Conservation (phyloP, 352 stramenopile genomes). For the Pelagophyceae sp. region DNA sequence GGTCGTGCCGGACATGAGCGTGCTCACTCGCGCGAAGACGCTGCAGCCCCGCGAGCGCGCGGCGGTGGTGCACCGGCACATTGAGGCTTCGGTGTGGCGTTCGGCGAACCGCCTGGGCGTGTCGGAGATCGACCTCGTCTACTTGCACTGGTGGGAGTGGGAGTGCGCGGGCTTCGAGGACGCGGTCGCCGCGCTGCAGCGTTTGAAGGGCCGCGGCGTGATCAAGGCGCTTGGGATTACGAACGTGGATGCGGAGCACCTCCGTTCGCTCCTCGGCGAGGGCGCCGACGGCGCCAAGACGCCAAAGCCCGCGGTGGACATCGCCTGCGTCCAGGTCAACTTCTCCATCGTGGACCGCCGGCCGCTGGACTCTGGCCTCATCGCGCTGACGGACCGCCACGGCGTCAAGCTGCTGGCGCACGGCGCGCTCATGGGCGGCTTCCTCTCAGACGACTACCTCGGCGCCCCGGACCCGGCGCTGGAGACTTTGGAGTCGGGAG, state of each 20-base stretch:
- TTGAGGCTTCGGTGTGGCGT: conserved; percentile 5
- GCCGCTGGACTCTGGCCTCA: not conserved
- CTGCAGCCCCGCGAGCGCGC: not conserved
- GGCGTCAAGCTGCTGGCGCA: not conserved
- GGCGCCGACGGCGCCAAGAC: too few relatives aligned
- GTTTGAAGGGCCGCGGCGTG: not conserved
- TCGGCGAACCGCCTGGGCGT: conserved; percentile 15
- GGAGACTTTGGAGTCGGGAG: not conserved
- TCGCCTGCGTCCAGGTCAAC: conserved; percentile 13
- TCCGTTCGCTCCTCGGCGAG: not conserved
- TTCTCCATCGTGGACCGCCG: conserved; percentile 2
- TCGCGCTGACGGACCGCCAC: not conserved
- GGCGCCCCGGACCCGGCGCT: not conserved
- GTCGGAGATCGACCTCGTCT: not conserved
- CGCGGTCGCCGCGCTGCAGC: not conserved
- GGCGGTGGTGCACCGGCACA: not conserved
- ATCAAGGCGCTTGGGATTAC: not conserved
- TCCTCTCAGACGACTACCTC: not conserved
- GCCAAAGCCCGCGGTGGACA: too few relatives aligned
- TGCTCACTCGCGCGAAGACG: not conserved
- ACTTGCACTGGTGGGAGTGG: conserved; percentile 12
- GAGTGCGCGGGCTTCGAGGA: not conserved
- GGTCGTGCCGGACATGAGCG: not conserved
- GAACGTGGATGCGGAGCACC: not conserved
- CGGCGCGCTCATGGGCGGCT: not conserved